phyloP scores from a whole-genome alignment of 352 stramenopile genomes.

The Globisporangium okanoganense region DNA sequence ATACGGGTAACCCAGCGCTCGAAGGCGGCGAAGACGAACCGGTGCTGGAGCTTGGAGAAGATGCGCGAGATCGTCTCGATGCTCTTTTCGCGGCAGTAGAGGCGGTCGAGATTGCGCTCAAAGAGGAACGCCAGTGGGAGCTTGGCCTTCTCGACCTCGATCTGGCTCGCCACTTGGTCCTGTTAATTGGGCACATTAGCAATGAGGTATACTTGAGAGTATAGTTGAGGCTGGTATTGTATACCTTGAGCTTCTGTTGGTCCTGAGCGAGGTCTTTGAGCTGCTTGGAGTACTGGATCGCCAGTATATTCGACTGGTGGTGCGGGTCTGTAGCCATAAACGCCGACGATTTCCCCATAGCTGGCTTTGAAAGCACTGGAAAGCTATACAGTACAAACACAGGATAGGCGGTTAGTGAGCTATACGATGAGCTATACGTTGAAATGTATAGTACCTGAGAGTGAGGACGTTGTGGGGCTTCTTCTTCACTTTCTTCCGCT shows the following conservation, averaged over 20 bases:
- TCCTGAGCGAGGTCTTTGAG: slow-evolving; percentile 10
- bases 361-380: slow-evolving; percentile 14
- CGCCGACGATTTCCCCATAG: not conserved
- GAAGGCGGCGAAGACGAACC: slow-evolving; percentile 43
- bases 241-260: slow-evolving; percentile 20
- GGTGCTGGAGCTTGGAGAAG: slow-evolving; percentile 67
- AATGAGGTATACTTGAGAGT: no score
- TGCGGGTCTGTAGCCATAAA: not conserved
- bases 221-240: no score
- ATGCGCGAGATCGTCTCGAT: slow-evolving; percentile 51
- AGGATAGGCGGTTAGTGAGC: not conserved
- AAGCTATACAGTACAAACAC: slow-evolving; percentile 9
- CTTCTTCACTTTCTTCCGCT: slow-evolving; percentile 6
- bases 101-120: slow-evolving; percentile 55
- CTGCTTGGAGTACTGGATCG: slow-evolving; percentile 13
- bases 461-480: slow-evolving; percentile 23
- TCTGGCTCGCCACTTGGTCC: slow-evolving; percentile 30
- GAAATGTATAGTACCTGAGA: slow-evolving; percentile 21
- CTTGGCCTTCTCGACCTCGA: slow-evolving; percentile 49
- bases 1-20: slow-evolving; percentile 33
- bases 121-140: slow-evolving; percentile 75
- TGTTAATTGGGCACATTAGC: slow-evolving; percentile 7
- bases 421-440: no score
- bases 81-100: slow-evolving; percentile 54
- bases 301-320: not conserved